A percentile compares a stretch with the other conserved stretches of the same genome.
Conservation (phyloP, 768 basidiomycete species). For the Tubosaeta sp. region DNA sequence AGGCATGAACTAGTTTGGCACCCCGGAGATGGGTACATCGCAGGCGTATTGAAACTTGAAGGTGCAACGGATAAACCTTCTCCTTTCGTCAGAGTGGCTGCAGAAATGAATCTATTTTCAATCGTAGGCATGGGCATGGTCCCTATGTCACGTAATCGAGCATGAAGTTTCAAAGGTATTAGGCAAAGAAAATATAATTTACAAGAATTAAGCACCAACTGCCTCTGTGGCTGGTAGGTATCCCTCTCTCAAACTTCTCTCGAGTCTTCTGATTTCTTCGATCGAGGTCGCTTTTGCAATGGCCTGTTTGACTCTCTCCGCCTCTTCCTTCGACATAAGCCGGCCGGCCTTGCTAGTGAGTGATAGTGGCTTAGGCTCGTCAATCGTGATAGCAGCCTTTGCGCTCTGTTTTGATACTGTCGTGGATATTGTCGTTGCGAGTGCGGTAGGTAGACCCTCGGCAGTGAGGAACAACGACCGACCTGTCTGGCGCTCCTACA, state of each 20-base stretch:
- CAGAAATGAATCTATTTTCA: background rate
- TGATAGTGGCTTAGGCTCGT: slow-evolving; percentile 68
- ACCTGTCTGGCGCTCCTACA: slow-evolving; percentile 75
- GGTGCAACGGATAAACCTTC: too few relatives aligned
- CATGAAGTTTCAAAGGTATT: slow-evolving; percentile 12
- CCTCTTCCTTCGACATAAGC: slow-evolving; percentile 88
- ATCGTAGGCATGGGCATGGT: background rate
- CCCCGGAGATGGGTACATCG: too few relatives aligned
- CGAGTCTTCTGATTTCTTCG: slow-evolving; percentile 81
- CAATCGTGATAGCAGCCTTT: slow-evolving; percentile 61
- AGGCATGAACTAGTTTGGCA: too few relatives aligned
- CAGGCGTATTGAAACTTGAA: too few relatives aligned
- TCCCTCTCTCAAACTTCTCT: slow-evolving; percentile 79
- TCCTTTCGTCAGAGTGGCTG: too few relatives aligned
- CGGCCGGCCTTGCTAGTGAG: slow-evolving; percentile 70
- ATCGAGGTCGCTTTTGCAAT: slow-evolving; percentile 88
- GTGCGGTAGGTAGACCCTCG: slow-evolving; percentile 70
- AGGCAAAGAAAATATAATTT: slow-evolving; percentile 31
- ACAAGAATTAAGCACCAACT: slow-evolving; percentile 61
- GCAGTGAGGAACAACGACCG: slow-evolving; percentile 77
- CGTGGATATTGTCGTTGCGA: slow-evolving; percentile 73
- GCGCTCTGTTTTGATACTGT: slow-evolving; percentile 64
- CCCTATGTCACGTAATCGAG: background rate
- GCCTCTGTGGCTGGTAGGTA: slow-evolving; percentile 76
- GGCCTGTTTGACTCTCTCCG: slow-evolving; percentile 79